phyloP scores from a whole-genome alignment of 2,329 filamentous ascomycete species.

The Blastomyces silverae region DNA sequence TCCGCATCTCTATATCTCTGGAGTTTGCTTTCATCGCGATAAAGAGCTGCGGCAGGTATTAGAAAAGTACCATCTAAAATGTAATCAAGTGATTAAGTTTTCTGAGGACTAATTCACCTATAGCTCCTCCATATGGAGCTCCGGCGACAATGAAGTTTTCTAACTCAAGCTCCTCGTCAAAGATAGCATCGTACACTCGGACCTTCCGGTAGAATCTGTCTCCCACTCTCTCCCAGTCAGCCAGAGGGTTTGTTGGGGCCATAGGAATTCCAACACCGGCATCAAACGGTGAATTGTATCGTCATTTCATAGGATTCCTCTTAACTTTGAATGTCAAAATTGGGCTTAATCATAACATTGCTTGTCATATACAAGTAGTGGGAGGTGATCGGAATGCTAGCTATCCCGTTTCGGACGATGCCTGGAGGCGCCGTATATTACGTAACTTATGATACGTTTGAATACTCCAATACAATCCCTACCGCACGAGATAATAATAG shows the following conservation, averaged over 20 bases:
- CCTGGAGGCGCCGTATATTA: not conserved
- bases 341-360: not conserved
- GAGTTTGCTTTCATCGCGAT: slow-evolving; percentile 80
- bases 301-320: not conserved
- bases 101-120: slow-evolving; percentile 57
- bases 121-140: slow-evolving; percentile 85
- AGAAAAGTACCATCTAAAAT: not conserved
- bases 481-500: too few relatives aligned
- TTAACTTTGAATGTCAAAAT: not conserved
- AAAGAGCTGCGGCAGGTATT: slow-evolving; percentile 55
- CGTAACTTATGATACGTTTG: not conserved
- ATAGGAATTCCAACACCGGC: slow-evolving; percentile 26
- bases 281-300: slow-evolving; percentile 2
- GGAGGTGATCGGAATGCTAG: not conserved
- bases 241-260: slow-evolving; percentile 58
- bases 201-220: slow-evolving; percentile 94
- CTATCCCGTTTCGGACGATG: not conserved
- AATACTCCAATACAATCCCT: not conserved
- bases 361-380: not conserved
- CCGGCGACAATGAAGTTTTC: slow-evolving; percentile 90
- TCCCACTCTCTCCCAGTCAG: slow-evolving; percentile 90
- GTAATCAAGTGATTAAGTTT: not conserved
- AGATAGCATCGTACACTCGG: slow-evolving; percentile 85
- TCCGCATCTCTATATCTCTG: slow-evolving; percentile 67
- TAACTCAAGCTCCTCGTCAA: slow-evolving; percentile 86